Base-by-base conservation (phyloP, 495 filamentous ascomycete species). In the Penicillium maclennaniae region DNA sequence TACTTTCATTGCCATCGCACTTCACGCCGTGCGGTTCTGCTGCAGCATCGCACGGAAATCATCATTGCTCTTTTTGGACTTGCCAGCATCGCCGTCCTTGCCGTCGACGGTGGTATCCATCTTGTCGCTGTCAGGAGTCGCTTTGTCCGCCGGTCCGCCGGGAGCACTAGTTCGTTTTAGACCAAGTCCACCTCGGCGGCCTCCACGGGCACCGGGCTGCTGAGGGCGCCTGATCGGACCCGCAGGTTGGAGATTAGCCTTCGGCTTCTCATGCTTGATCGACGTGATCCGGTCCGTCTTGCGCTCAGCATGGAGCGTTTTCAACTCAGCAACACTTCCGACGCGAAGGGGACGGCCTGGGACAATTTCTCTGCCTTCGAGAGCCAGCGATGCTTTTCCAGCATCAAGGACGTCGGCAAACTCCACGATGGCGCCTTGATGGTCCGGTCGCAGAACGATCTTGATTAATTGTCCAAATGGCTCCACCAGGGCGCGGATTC, bases 351-450 rank as follows among this genome's bases (percentile, higher is more conserved):
- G 82, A 17, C 81, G 76, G 7, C 85, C 88, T 0, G 77, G 73
- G 2, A 64, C 74, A 49, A 92, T 85, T 58, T 90, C 86, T 43
- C 78, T 67, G 0, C 87, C 86, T 42, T 95, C 85, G 0, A 97
- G 76, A 6, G 77, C 86, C 37, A 96, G 63, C 0, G 81, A 73
- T 0, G 92, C 92, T 66, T 85, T 87, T 38, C 91, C 91, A 4
- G 84, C 86, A 49, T 84, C 77, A 4, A 83, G 71, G 9, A 86
- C 76, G 55, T 88, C 83, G 9, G 71, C 74, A 62, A 85, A 96
- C 63, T 97, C 93, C 40, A 96, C 77, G 45, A 92, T 85, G 9
- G 91, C 93, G n/a, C 93, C 92, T 56, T 85, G 81, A 52, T 93
- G 87, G 45, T 89, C 81, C 2, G 89, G 89, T 37, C 81, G 76